A percentile compares a stretch with the other conserved stretches of the same genome.
Conservation (phyloP, 495 filamentous ascomycete species). For the Aspergillus hancockii region DNA sequence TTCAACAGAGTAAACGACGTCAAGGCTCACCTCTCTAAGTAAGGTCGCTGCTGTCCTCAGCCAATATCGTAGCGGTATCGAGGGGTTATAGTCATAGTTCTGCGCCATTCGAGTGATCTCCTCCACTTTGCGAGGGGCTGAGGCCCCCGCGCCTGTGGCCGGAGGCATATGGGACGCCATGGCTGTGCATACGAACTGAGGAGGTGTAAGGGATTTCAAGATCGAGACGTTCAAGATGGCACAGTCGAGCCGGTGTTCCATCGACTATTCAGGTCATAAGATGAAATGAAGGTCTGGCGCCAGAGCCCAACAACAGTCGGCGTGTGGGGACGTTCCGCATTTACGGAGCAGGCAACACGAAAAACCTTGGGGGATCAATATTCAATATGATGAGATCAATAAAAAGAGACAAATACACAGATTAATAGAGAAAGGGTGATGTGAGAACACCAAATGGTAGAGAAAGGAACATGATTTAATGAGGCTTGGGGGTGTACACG, state of each 20-base stretch:
- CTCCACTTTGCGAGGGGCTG: constrained; percentile 64
- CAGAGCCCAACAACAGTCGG: constrained; percentile 15
- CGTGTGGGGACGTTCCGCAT: constrained; percentile 24
- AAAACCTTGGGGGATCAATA: not conserved
- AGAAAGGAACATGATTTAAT: not conserved
- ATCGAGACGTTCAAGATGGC: not conserved
- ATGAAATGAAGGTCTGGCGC: constrained; percentile 13
- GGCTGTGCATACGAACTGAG: constrained; percentile 4
- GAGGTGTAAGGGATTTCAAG: not conserved
- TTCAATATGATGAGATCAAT: not conserved
- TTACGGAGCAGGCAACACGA: constrained; percentile 18
- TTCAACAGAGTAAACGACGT: not conserved
- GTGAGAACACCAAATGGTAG: not conserved
- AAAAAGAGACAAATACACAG: not conserved
- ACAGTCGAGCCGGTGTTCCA: constrained; percentile 15
- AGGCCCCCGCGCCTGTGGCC: constrained; percentile 24
- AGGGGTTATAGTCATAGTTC: constrained; percentile 75
- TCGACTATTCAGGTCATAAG: not conserved
- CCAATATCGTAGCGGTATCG: constrained; percentile 77
- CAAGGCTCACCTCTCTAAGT: constrained; percentile 67
- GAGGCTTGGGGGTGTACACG: not conserved
- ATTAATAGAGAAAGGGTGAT: not conserved
- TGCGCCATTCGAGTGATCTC: constrained; percentile 71
- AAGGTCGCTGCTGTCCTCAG: constrained; percentile 75
- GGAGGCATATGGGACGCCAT: constrained; percentile 34